Evolutionary conservation across 139 green algal genomes (phyloP).

Genomic region (Coelastrella sp.): DNA sequence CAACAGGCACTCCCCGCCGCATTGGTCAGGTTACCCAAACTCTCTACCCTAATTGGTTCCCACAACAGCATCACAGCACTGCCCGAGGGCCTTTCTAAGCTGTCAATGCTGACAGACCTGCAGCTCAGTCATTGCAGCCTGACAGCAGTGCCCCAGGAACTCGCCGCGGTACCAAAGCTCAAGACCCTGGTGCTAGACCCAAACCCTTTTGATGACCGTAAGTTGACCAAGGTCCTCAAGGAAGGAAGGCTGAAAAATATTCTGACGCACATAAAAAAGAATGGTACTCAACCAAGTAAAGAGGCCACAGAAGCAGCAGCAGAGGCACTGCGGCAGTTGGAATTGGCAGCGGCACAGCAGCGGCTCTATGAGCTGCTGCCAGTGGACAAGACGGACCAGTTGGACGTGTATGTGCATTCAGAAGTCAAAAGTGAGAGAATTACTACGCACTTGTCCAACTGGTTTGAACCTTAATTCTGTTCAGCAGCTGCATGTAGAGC

Average conservation of each 20-base stretch:
- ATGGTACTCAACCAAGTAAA: constrained; percentile 14
- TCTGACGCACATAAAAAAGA: constrained; percentile 47
- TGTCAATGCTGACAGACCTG: constrained; percentile 33
- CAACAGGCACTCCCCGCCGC: constrained; percentile 25
- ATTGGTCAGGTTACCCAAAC: constrained; percentile 33
- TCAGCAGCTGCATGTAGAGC: not conserved
- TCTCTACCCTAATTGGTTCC: constrained; percentile 37
- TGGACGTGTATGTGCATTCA: constrained; percentile 19
- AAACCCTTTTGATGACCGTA: constrained; percentile 47
- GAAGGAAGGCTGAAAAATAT: constrained; percentile 48
- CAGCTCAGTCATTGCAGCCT: not conserved
- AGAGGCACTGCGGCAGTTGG: not conserved
- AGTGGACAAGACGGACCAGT: not conserved
- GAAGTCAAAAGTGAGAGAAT: constrained; percentile 34
- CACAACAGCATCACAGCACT: constrained; percentile 15
- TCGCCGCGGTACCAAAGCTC: constrained; percentile 28
- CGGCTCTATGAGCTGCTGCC: constrained; percentile 1
- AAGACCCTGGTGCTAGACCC: constrained; percentile 33
- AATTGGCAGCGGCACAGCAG: not conserved
- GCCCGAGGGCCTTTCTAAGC: not conserved
- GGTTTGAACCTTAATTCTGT: too few species aligned
- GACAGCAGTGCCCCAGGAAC: not conserved
- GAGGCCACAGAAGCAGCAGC: constrained; percentile 20
- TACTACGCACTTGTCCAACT: too few species aligned
- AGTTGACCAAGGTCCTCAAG: constrained; percentile 44